Conservation (phyloP, 208 protist genomes). For the Angomonas ambiguus region DNA sequence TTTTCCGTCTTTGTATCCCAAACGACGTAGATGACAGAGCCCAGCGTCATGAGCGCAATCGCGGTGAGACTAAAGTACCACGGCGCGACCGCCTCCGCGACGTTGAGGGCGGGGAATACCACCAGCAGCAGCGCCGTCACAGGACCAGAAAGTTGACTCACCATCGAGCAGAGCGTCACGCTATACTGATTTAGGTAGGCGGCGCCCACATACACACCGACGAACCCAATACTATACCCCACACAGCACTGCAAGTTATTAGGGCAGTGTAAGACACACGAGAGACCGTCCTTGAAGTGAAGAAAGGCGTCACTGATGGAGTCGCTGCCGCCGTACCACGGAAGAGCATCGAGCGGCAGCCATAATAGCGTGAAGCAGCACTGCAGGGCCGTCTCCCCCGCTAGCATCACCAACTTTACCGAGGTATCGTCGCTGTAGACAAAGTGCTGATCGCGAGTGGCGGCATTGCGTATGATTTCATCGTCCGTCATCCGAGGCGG, state of each 20-base stretch:
- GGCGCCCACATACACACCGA: conserved; percentile 38
- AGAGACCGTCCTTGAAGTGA: conserved; percentile 14
- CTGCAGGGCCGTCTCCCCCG: conserved; percentile 36
- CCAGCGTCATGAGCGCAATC: conserved; percentile 23
- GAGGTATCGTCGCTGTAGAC: conserved; percentile 36
- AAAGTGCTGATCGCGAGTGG: too few relatives aligned
- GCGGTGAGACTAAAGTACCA: conserved; percentile 40
- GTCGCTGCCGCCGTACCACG: conserved; percentile 45
- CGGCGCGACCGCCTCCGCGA: conserved; percentile 6
- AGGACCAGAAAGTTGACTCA: conserved; percentile 46
- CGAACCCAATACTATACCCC: conserved; percentile 45
- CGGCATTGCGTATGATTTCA: conserved; percentile 18
- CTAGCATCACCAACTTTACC: conserved; percentile 62
- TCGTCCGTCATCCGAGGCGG: not conserved
- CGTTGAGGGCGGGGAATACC: conserved; percentile 36
- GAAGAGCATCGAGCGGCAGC: conserved; percentile 49
- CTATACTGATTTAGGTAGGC: conserved; percentile 65
- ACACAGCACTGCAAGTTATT: conserved; percentile 36
- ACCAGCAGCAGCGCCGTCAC: conserved; percentile 50
- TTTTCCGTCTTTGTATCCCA: conserved; percentile 38
- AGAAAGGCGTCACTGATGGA: conserved; percentile 28
- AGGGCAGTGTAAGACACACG: conserved; percentile 18
- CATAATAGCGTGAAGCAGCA: conserved; percentile 24
- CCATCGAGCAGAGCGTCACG: conserved; percentile 63
- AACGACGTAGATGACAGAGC: conserved; percentile 42